Evolutionary conservation across 2,329 filamentous ascomycete genomes (phyloP).

Genomic region (Cryphonectria nitschkei): DNA sequence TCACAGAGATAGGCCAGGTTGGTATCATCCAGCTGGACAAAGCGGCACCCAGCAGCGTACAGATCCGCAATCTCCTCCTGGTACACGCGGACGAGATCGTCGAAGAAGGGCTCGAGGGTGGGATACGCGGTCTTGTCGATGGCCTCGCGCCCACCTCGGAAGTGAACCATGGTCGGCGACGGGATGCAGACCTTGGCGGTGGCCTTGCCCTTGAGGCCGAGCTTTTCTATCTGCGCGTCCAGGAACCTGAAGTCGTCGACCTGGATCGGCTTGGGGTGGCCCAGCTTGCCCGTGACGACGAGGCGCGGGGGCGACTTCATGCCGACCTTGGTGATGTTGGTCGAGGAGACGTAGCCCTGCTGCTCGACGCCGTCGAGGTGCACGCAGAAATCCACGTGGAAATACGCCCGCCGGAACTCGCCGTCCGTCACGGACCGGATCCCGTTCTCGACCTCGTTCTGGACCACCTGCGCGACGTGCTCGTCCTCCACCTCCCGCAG

Average conservation of each 20-base stretch:
- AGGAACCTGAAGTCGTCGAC: slow-evolving; percentile 61
- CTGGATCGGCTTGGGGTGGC: slow-evolving; percentile 57
- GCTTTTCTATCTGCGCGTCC: slow-evolving; percentile 47
- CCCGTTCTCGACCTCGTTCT: slow-evolving; percentile 52
- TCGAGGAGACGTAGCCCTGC: slow-evolving; percentile 48
- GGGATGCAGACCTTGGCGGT: slow-evolving; percentile 62
- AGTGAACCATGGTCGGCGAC: slow-evolving; percentile 63
- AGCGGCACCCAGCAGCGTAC: slow-evolving; percentile 57
- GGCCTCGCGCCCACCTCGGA: slow-evolving; percentile 57
- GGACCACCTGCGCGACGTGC: slow-evolving; percentile 51
- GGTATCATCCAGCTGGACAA: slow-evolving; percentile 62
- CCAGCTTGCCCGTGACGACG: slow-evolving; percentile 57
- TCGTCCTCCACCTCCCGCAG: slow-evolving; percentile 56
- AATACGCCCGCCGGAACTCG: slow-evolving; percentile 60
- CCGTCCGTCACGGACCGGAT: slow-evolving; percentile 57
- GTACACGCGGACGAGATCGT: slow-evolving; percentile 57
- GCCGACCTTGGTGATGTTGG: slow-evolving; percentile 50
- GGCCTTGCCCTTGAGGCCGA: slow-evolving; percentile 38
- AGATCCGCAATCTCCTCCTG: slow-evolving; percentile 57
- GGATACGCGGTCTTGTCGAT: slow-evolving; percentile 58
- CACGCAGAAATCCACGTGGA: slow-evolving; percentile 62
- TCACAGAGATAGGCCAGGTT: slow-evolving; percentile 64
- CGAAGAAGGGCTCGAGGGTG: slow-evolving; percentile 58
- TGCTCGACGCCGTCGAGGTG: slow-evolving; percentile 57
- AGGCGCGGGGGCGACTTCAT: slow-evolving; percentile 54